Evolutionary conservation across 768 basidiomycete genomes (phyloP).

Genomic region (Clitopilus passeckerianus): DNA sequence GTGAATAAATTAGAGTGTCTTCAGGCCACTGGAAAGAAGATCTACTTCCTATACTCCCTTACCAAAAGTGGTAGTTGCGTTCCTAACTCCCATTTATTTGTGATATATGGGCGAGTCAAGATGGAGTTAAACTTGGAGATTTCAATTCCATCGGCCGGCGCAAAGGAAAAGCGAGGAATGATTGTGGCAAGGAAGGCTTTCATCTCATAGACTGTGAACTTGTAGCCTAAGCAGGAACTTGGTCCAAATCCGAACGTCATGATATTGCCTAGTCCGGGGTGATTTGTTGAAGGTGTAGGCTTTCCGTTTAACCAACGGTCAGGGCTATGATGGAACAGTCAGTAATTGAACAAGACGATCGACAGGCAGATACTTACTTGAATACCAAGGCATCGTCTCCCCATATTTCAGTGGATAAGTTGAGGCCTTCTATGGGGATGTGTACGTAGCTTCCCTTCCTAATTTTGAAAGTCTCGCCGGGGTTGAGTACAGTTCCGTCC

Average conservation of each 20-base stretch:
- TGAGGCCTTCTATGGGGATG: conserved; percentile 54
- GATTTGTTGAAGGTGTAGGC: conserved; percentile 25
- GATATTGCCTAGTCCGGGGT: conserved; percentile 43
- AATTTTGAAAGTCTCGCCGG: conserved; percentile 35
- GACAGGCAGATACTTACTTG: conserved; percentile 33
- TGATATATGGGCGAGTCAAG: conserved; percentile 43
- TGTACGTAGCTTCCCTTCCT: conserved; percentile 53
- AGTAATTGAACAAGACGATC: conserved; percentile 2
- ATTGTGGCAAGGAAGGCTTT: conserved; percentile 46
- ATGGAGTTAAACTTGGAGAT: conserved; percentile 46
- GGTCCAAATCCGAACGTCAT: conserved; percentile 53
- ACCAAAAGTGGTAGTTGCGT: conserved; percentile 35
- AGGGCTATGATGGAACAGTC: conserved; percentile 29
- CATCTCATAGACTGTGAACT: conserved; percentile 42
- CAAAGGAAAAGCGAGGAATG: conserved; percentile 40
- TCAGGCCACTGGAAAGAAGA: no score
- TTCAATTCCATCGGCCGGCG: conserved; percentile 29
- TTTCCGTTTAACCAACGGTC: conserved; percentile 43
- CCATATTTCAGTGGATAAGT: conserved; percentile 47
- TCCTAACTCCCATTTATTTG: conserved; percentile 32
- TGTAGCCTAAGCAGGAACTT: conserved; percentile 44
- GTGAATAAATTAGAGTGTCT: no score
- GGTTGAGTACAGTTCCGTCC: conserved; percentile 31
- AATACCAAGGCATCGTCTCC: conserved; percentile 47
- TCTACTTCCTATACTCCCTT: conserved; percentile 9